Base-by-base conservation (phyloP, 441 rosid genomes). In the Francoa sonchifolia region DNA sequence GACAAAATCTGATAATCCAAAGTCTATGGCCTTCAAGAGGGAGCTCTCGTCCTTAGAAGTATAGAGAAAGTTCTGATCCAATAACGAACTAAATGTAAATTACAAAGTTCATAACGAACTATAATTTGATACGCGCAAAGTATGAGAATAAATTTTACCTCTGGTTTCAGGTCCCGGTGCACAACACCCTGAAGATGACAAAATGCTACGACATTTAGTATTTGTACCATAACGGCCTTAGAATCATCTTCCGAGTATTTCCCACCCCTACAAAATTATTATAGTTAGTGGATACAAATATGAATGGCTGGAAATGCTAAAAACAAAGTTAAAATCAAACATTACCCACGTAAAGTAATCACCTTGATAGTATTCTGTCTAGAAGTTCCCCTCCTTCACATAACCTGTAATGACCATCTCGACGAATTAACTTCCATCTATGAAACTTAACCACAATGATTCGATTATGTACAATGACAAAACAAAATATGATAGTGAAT, bases 351-450 rank as follows among this genome's bases (percentile, higher is more conserved):
- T 7, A 31, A 28, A 11, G 1, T 23, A 39, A 3, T 47, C 30
- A 90, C 96, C 96, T 82, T 42, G 94, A 67, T 32, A 90, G 83
- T 67, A 90, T 90, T 69, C 82, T 82, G 64, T 90, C 99, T 26
- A 90, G 71, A 10, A 90, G 96, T 63, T 86, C 99, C 48, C 99
- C 99, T 59, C 99, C 99, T 71, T 75, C 93, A 61, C 99, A 90
- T 55, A 90, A 71, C 84, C 99, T 90, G 88, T 58, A 73, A 58
- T 44, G 59, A 52, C 12, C 28, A 47, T 30, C n/a, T n/a, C n/a
- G n/a, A n/a, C n/a, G n/a, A n/a, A n/a, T n/a, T n/a, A n/a, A n/a
- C n/a, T n/a, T n/a, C n/a, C n/a, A n/a, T n/a, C n/a, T n/a, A n/a
- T n/a, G n/a, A n/a, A n/a, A n/a, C n/a, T n/a, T n/a, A n/a, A n/a